These are phyloP conservation scores for Trametes pubescens DNA, from an alignment of 1,284 basidiomycete species.

Conservation along the genomic window DNA sequence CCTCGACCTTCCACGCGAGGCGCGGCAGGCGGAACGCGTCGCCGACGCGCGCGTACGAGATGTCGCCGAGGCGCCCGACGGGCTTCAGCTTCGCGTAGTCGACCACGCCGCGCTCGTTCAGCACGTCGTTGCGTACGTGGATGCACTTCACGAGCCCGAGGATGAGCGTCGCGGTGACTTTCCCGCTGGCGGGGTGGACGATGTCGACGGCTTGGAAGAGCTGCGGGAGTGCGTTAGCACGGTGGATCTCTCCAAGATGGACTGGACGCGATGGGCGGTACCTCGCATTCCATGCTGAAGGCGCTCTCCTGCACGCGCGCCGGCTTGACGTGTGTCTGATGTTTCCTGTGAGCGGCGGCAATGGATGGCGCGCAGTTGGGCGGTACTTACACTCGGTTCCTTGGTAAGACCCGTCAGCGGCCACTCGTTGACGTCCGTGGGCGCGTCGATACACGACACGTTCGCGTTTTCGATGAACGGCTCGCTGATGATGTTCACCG, in stretches of 20 bases:
- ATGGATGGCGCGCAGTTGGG: background rate
- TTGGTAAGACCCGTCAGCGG: conserved; percentile 74
- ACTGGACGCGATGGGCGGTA: conserved; percentile 37
- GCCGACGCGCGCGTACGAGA: conserved; percentile 60
- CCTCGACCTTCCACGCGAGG: conserved; percentile 58
- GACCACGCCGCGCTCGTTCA: conserved; percentile 55
- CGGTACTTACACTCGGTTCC: conserved; percentile 56
- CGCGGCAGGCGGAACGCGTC: conserved; percentile 66
- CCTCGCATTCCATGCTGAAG: conserved; percentile 79
- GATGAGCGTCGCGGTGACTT: conserved; percentile 62
- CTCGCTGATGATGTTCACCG: conserved; percentile 81
- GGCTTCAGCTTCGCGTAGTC: conserved; percentile 68
- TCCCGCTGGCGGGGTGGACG: conserved; percentile 48
- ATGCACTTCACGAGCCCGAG: conserved; percentile 71
- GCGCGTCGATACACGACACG: conserved; percentile 70
- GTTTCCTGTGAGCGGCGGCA: no score
- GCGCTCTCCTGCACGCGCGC: conserved; percentile 76
- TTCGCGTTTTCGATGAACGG: conserved; percentile 79
- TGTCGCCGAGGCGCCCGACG: conserved; percentile 72
- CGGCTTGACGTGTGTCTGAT: conserved; percentile 57
- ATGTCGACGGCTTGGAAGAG: conserved; percentile 68
- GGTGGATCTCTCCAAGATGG: background rate
- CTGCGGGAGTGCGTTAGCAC: conserved; percentile 38
- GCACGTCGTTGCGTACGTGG: conserved; percentile 65
- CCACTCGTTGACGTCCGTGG: conserved; percentile 76